Conservation (phyloP, 306 rosid genomes). For the Crotalaria pallida region DNA sequence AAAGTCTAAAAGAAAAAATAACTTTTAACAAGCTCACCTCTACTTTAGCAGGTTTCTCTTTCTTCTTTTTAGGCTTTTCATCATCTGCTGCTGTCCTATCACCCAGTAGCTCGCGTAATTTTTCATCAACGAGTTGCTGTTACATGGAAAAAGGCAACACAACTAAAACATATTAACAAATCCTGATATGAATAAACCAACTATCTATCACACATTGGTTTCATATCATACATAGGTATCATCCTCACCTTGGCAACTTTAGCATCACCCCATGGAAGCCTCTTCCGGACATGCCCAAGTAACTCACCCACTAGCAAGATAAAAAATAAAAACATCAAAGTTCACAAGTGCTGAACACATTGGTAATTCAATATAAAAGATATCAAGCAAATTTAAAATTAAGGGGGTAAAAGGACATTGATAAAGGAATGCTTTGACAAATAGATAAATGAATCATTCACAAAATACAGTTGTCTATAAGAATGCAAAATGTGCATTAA, state of each 20-base stretch:
- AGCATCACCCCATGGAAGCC: conserved; percentile 94
- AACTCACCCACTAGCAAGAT: conserved; percentile 77
- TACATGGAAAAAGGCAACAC: conserved; percentile 5
- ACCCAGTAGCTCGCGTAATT: conserved; percentile 72
- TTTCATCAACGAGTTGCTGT: conserved; percentile 71
- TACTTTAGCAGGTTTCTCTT: conserved; percentile 87
- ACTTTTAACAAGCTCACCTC: conserved; percentile 44
- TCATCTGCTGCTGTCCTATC: conserved; percentile 87
- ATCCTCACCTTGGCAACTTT: conserved; percentile 87
- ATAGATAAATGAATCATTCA: not conserved
- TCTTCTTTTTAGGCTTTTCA: conserved; percentile 84
- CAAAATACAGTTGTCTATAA: not conserved
- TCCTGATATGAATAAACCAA: conserved; percentile 8
- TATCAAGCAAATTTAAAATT: not conserved
- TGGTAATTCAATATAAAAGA: not conserved
- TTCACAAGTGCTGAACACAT: not conserved
- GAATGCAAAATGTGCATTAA: not conserved
- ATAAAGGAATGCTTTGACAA: not conserved
- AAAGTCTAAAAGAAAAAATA: not conserved
- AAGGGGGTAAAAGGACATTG: not conserved
- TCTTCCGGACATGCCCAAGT: conserved; percentile 76
- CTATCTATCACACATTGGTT: not conserved
- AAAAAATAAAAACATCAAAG: not conserved
- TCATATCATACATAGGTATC: not conserved
- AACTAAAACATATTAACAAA: not conserved